Evolutionary conservation across 2,329 filamentous ascomycete species (phyloP).

Genomic region (Pestalotiopsis sp.): DNA sequence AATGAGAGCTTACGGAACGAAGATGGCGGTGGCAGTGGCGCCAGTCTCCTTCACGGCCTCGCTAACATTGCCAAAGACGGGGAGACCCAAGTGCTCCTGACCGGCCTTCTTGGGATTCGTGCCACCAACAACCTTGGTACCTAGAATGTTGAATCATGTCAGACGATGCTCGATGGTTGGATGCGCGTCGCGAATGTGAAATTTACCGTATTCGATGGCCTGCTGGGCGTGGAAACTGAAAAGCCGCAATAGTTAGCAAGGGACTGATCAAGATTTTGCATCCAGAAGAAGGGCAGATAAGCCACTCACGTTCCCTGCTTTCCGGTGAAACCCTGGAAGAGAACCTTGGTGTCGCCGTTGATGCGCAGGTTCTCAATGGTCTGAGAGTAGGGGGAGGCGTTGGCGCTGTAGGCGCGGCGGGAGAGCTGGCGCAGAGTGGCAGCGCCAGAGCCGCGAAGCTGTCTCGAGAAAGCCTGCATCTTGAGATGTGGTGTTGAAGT

Average conservation of each 20-base stretch:
- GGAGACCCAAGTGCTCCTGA: constrained; percentile 82
- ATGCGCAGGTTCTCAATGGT: constrained; percentile 89
- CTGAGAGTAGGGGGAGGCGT: constrained; percentile 68
- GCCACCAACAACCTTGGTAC: constrained; percentile 95
- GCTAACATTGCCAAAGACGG: constrained; percentile 87
- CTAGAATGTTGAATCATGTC: constrained; percentile 46
- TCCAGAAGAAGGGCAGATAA: background rate
- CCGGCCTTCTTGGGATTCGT: constrained; percentile 99
- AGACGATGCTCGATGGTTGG: constrained; percentile 22
- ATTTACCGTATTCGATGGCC: constrained; percentile 94
- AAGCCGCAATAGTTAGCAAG: background rate
- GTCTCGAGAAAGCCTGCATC: constrained; percentile 87
- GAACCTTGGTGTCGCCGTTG: constrained; percentile 88
- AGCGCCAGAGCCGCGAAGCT: constrained; percentile 63
- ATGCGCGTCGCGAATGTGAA: constrained; percentile 1
- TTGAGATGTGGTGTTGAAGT: constrained; percentile 33
- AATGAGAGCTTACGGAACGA: constrained; percentile 77
- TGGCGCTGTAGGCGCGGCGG: constrained; percentile 75
- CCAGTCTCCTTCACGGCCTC: constrained; percentile 90
- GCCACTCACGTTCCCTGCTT: constrained; percentile 86
- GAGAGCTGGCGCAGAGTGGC: constrained; percentile 65
- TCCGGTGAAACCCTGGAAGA: constrained; percentile 97
- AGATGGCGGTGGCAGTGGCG: constrained; percentile 90
- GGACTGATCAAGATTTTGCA: background rate
- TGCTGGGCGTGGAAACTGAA: constrained; percentile 92